Base-by-base conservation (phyloP, 768 basidiomycete genomes). In the Hericium erinaceus region DNA sequence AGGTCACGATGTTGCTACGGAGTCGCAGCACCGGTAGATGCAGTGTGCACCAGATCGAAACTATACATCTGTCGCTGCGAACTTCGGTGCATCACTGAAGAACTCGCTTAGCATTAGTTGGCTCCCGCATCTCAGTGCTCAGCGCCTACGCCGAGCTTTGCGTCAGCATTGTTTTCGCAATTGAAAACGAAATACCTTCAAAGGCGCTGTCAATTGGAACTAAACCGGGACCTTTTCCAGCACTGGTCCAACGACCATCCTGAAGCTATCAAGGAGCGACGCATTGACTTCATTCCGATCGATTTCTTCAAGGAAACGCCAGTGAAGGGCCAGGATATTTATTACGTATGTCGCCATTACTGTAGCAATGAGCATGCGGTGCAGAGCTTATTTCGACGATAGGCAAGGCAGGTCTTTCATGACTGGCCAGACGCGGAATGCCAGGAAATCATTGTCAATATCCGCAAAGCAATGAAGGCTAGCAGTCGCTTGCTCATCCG, bases 231-330 rank as follows among this genome's bases (percentile, higher is more conserved):
- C 6, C 33, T 33, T 33, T 13, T 57, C 15, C 48, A 62, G 63
- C 24, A 72, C 5, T 77, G 75, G 76, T 64, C 65, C 0, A 55
- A 57, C 2, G 61, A 70, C 20, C 67, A 60, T 53, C 75, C 75
- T 3, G 65, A 70, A 40, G 75, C 72, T 2, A 64, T 77, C 15
- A 56, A 61, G n/a, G 64, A 73, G 41, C 56, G 71, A 15, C 64
- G 71, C 4, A 67, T 77, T 26, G 61, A 72, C 26, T 75, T 79
- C 59, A 64, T 67, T 22, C 56, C 71, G 0, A 64, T 77, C 12
- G 70, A 78, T 52, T 77, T 78, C 58, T 68, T 77, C 28, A 63
- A 55, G 4, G 73, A 74, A 10, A 48, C 68, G 2, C 75, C 76
- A 2, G 69, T 73, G 4, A 50, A 60, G 7, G 70, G 64, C 4